phyloP scores from a whole-genome alignment of 805 yeast genomes.

The Ogataea populi-albae region DNA sequence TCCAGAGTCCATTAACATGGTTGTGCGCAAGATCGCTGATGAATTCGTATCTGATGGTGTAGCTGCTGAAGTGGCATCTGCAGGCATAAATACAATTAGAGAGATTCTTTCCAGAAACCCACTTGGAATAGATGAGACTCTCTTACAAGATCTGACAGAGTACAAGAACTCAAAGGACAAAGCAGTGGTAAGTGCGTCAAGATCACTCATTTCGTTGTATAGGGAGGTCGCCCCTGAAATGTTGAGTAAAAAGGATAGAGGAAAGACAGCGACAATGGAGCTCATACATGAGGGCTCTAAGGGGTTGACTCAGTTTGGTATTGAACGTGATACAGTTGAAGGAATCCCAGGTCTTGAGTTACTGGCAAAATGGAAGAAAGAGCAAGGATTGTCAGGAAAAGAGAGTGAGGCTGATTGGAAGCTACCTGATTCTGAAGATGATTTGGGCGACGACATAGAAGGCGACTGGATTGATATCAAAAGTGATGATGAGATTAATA shows the following conservation, averaged over 20 bases:
- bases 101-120: conserved; percentile 94
- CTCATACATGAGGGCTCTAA: conserved; percentile 55
- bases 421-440: conserved; percentile 57
- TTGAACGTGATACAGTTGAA: conserved; percentile 57
- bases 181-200: conserved; percentile 92
- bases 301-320: conserved; percentile 66
- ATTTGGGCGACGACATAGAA: conserved; percentile 57
- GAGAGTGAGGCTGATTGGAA: conserved; percentile 62
- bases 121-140: conserved; percentile 82
- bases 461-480: conserved; percentile 93
- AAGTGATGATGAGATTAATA: conserved; percentile 70
- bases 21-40: conserved; percentile 90
- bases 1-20: conserved; percentile 79
- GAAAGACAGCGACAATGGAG: conserved; percentile 85
- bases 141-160: conserved; percentile 84
- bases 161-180: conserved; percentile 93
- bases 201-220: conserved; percentile 78
- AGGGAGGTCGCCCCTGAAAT: conserved; percentile 96
- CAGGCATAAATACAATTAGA: conserved; percentile 93
- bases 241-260: conserved; percentile 88
- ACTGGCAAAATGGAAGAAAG: conserved; percentile 79
- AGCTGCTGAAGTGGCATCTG: conserved; percentile 95
- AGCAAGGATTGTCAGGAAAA: conserved; percentile 52
- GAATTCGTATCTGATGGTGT: conserved; percentile 99
- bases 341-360: conserved; percentile 90